A percentile compares a stretch with the other conserved stretches of the same genome.
phyloP scores from a whole-genome alignment of 2,329 filamentous ascomycete species.

The Pseudophaeomoniella oleicola region DNA sequence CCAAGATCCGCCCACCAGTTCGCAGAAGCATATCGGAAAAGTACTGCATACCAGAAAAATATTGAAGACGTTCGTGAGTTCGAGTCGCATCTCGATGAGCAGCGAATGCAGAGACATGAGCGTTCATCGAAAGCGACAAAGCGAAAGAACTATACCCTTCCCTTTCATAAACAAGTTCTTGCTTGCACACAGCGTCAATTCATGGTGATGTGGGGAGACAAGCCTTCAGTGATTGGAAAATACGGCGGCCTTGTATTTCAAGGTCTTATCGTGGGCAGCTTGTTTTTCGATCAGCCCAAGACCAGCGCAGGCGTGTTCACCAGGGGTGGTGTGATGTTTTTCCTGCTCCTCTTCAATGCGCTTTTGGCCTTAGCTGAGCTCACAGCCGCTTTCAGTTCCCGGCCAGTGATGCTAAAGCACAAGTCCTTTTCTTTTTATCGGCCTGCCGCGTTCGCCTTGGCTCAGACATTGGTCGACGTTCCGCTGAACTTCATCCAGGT shows the following conservation, averaged over 20 bases:
- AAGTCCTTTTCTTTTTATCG: conserved; percentile 57
- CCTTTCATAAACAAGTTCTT: conserved; percentile 34
- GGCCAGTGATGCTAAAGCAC: conserved; percentile 55
- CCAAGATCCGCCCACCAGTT: conserved; percentile 43
- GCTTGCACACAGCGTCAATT: conserved; percentile 41
- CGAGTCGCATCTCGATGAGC: conserved; percentile 30
- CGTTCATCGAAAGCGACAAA: conserved; percentile 21
- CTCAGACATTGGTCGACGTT: conserved; percentile 42
- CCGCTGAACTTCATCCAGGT: conserved; percentile 45
- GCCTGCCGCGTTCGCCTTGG: conserved; percentile 44
- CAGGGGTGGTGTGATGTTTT: conserved; percentile 47
- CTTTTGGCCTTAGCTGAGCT: conserved; percentile 47
- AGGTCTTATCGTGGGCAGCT: conserved; percentile 29
- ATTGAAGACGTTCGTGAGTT: conserved; percentile 38
- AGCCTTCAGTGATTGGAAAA: conserved; percentile 34
- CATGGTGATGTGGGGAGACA: conserved; percentile 39
- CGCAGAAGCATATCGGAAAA: conserved; percentile 34
- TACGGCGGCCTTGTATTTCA: conserved; percentile 33
- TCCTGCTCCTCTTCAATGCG: conserved; percentile 48
- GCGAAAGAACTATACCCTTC: conserved; percentile 38
- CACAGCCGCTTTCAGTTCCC: conserved; percentile 44
- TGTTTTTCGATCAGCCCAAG: conserved; percentile 40
- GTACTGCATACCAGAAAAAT: conserved; percentile 27
- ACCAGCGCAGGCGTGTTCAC: conserved; percentile 42
- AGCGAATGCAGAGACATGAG: conserved; percentile 25